These are phyloP conservation scores for Flagelloscypha sp. DNA, from an alignment of 768 basidiomycete species.

Conservation along the genomic window DNA sequence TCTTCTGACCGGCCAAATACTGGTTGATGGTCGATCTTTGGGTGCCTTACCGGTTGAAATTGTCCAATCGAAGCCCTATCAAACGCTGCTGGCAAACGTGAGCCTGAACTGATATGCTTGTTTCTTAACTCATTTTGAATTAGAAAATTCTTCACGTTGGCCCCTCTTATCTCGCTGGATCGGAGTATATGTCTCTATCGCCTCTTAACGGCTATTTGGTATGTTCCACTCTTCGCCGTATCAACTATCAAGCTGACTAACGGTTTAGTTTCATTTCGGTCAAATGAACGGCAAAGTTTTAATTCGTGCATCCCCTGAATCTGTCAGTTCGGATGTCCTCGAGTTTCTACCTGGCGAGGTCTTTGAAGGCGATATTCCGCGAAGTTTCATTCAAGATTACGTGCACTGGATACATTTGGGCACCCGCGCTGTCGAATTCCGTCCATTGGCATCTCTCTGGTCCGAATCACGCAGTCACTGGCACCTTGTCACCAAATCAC, in stretches of 20 bases:
- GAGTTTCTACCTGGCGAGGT: slow-evolving; percentile 27
- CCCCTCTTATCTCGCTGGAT: slow-evolving; percentile 23
- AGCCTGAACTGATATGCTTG: slow-evolving; percentile 8
- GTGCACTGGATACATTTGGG: slow-evolving; percentile 26
- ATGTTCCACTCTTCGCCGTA: background rate
- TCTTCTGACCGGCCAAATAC: slow-evolving; percentile 29
- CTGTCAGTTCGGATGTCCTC: slow-evolving; percentile 8
- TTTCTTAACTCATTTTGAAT: background rate
- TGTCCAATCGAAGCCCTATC: slow-evolving; percentile 22
- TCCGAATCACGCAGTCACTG: slow-evolving; percentile 18
- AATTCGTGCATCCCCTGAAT: slow-evolving; percentile 18
- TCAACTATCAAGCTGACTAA: slow-evolving; percentile 4
- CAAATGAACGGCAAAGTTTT: slow-evolving; percentile 16
- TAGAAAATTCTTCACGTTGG: slow-evolving; percentile 24
- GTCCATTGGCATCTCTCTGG: slow-evolving; percentile 23
- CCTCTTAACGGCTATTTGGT: slow-evolving; percentile 16
- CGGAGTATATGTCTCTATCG: slow-evolving; percentile 23
- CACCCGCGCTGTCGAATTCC: slow-evolving; percentile 20
- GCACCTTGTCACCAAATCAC: slow-evolving; percentile 14
- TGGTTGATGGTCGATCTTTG: slow-evolving; percentile 32
- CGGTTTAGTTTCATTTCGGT: slow-evolving; percentile 23
- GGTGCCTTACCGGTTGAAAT: slow-evolving; percentile 30
- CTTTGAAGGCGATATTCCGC: slow-evolving; percentile 22
- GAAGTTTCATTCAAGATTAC: slow-evolving; percentile 19
- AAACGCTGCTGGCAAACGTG: slow-evolving; percentile 28